Base-by-base conservation (phyloP, 495 filamentous ascomycete genomes). In the Achaetomiella virescens region DNA sequence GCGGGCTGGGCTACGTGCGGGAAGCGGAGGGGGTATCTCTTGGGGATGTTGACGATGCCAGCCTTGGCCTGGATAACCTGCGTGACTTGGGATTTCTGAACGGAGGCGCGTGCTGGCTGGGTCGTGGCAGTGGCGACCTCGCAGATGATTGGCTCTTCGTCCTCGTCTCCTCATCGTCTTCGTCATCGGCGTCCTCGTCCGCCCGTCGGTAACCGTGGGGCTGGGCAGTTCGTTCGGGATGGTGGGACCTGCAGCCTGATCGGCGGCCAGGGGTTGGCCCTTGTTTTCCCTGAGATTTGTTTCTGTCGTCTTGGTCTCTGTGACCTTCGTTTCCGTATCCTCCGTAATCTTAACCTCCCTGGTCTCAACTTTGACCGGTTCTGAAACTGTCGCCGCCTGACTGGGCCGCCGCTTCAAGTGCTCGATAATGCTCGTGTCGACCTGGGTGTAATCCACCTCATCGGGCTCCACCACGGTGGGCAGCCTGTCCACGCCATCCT, bases 31-130 rank as follows among this genome's bases (percentile, higher is more conserved):
- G 7, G 84, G 76, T 2, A 83, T 70, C 27, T 73, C 70, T 88
- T 89, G 1, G 85, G 81, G 64, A 91, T 90, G 20, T 79, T 86
- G 24, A 91, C 84, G 15, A 89, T 65, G 22, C 81, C 78, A 17
- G 84, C 85, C 43, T 81, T 71, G 25, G 72, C 77, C 29, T 76
- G 72, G 44, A 75, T 65, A 29, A 72, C 65, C 24, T 71, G 74
- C 0, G 69, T 60, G 29, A 75, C 55, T 53, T 71, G 68, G 3
- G 72, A 62, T 11, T 73, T 77, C 17, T 79, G 79, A 40, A 89
- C 78, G 2, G 80, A 65, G 52, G 73, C 65, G 55, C 77, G 67
- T 55, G 75, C 38, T 43, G 76, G 66, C 62, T 80, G 72, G 41
- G 74, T 69, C 11, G 77, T 67, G 12, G 77, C 71, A 21, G 62